A percentile compares a stretch with the other conserved stretches of the same genome.
Evolutionary conservation across 371 early-diverging fungal species (phyloP).

Genomic region (Umbelopsis sp.): DNA sequence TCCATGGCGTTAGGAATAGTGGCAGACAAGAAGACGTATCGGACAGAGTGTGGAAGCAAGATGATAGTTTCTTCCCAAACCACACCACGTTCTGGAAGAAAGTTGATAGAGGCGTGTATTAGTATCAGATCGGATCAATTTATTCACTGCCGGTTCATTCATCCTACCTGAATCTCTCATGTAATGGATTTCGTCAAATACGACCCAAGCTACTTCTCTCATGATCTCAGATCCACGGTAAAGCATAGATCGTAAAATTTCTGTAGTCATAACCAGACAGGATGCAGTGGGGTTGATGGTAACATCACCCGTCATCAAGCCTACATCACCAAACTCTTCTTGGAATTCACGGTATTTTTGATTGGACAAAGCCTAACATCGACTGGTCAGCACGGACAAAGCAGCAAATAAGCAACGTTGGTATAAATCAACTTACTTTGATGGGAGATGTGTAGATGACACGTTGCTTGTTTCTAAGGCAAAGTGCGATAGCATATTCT

Average conservation of each 20-base stretch:
- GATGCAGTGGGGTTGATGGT: conserved; percentile 98
- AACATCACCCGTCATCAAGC: conserved; percentile 99
- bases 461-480: conserved; percentile 92
- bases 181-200: conserved; percentile 99
- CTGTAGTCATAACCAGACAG: conserved; percentile 99
- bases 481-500: conserved; percentile 99
- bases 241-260: conserved; percentile 99
- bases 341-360: conserved; percentile 99
- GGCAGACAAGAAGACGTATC: conserved; percentile 98
- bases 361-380: conserved; percentile 91
- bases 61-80: conserved; percentile 99
- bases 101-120: too few relatives aligned
- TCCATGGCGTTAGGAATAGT: conserved; percentile 99
- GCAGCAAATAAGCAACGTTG: not conserved
- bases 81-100: conserved; percentile 90
- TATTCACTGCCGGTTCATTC: not conserved
- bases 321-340: conserved; percentile 99
- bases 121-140: not conserved
- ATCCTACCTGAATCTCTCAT: conserved; percentile 86
- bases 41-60: conserved; percentile 92
- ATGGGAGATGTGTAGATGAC: conserved; percentile 99
- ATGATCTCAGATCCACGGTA: conserved; percentile 98
- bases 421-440: conserved; percentile 63
- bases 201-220: conserved; percentile 99
- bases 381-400: not conserved